Conservation (phyloP, 2,329 filamentous ascomycete genomes). For the Phyllosticta ampelicida region DNA sequence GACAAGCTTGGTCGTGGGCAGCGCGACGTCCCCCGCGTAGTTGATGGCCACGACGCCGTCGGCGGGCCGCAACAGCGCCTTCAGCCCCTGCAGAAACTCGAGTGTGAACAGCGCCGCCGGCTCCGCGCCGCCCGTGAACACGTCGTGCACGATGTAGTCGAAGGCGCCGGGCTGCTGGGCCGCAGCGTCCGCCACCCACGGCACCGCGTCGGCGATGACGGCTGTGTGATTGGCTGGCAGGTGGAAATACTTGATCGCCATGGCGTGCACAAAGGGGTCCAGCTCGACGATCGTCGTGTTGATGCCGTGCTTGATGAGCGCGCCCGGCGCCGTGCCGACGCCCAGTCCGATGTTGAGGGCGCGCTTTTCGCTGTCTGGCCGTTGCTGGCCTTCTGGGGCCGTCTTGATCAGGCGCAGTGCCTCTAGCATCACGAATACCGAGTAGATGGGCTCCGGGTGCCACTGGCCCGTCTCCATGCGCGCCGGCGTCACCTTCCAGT, state of each 20-base stretch:
- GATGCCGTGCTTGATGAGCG: conserved; percentile 77
- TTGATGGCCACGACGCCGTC: conserved; percentile 82
- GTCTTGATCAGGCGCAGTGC: conserved; percentile 71
- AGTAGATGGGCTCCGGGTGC: conserved; percentile 79
- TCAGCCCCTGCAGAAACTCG: conserved; percentile 66
- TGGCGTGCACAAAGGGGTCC: conserved; percentile 77
- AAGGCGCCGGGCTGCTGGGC: conserved; percentile 41
- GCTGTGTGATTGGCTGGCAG: conserved; percentile 66
- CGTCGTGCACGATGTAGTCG: conserved; percentile 94
- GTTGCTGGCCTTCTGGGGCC: conserved; percentile 16
- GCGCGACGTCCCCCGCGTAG: conserved; percentile 78
- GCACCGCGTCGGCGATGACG: conserved; percentile 72
- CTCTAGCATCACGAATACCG: conserved; percentile 92
- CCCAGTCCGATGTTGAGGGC: conserved; percentile 87
- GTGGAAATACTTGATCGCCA: conserved; percentile 72
- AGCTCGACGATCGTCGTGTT: conserved; percentile 92
- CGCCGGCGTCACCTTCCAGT: conserved; percentile 58
- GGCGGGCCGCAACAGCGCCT: conserved; percentile 54
- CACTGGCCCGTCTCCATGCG: conserved; percentile 33
- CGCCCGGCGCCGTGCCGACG: conserved; percentile 81
- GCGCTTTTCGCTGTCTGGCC: conserved; percentile 55
- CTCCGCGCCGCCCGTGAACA: conserved; percentile 93
- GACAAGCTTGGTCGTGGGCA: conserved; percentile 66
- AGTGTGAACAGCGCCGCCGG: conserved; percentile 78
- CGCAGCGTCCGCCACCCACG: conserved; percentile 49